Conservation (phyloP, 163 green algal species). For the Trebouxia gelatinosa region DNA sequence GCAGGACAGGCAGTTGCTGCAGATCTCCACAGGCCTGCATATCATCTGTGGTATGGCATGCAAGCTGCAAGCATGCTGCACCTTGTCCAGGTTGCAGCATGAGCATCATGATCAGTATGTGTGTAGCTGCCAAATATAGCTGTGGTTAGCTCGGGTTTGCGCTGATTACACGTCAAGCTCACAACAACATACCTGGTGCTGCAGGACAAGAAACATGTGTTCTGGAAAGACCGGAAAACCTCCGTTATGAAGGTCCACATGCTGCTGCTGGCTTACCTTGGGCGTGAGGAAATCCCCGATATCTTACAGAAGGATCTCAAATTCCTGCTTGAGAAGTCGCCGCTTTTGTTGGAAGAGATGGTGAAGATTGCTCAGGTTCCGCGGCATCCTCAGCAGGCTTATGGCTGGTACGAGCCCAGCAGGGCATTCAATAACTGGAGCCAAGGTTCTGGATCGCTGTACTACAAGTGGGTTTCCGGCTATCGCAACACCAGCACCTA, state of each 20-base stretch:
- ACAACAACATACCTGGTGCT: too few species aligned
- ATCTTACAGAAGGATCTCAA: slow-evolving; percentile 71
- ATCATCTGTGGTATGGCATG: too few species aligned
- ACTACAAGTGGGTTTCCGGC: neutral
- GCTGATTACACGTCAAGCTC: too few species aligned
- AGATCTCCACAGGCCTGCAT: too few species aligned
- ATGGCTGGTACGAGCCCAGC: slow-evolving; percentile 25
- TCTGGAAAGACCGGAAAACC: slow-evolving; percentile 79
- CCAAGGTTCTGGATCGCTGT: neutral
- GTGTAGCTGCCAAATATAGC: too few species aligned
- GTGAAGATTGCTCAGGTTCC: slow-evolving; percentile 77
- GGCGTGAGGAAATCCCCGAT: slow-evolving; percentile 61
- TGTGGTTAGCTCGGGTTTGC: too few species aligned
- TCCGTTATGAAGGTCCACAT: slow-evolving; percentile 76
- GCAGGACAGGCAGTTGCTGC: too few species aligned
- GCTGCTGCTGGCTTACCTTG: slow-evolving; percentile 83
- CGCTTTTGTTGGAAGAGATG: slow-evolving; percentile 85
- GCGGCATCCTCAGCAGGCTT: slow-evolving; percentile 36
- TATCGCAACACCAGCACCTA: neutral
- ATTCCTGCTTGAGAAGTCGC: slow-evolving; percentile 72
- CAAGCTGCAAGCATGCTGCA: too few species aligned
- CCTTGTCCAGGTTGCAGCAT: too few species aligned
- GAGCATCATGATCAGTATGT: too few species aligned
- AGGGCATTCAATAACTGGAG: neutral
- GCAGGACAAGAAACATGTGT: slow-evolving; percentile 40